Percentiles rank a stretch among this genome's conserved stretches.
phyloP scores from a whole-genome alignment of 2,329 filamentous ascomycete species.

The Pseudofabraea citricarpa region DNA sequence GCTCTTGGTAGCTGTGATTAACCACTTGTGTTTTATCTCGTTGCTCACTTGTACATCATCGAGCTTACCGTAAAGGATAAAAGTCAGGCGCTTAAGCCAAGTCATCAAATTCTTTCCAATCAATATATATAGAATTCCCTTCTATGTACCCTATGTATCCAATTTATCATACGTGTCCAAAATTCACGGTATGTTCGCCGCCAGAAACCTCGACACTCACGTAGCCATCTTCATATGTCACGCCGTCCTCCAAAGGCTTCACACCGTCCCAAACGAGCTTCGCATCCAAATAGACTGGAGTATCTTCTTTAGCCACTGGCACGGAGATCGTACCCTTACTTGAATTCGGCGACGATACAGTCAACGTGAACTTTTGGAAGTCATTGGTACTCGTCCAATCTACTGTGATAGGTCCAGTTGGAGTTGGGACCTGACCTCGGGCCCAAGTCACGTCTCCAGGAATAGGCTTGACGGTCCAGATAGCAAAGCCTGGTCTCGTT shows the following conservation, averaged over 20 bases:
- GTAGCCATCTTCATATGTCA: constrained; percentile 11
- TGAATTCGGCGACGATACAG: constrained; percentile 26
- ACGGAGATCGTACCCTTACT: constrained; percentile 18
- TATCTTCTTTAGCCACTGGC: constrained; percentile 10
- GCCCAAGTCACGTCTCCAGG: constrained; percentile 36
- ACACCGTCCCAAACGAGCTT: constrained; percentile 4
- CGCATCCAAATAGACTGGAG: constrained; percentile 14
- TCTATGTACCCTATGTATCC: neutral
- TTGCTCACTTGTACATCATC: too few species aligned
- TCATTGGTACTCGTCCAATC: constrained; percentile 29
- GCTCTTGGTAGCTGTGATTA: too few species aligned
- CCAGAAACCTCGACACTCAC: constrained; percentile 11
- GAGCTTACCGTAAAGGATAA: too few species aligned
- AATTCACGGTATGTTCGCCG: neutral
- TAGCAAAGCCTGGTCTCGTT: constrained; percentile 36
- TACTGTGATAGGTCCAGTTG: constrained; percentile 32
- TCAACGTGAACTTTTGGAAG: constrained; percentile 23
- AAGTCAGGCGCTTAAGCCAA: too few species aligned
- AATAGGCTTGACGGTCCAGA: constrained; percentile 36
- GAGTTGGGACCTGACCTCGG: constrained; percentile 37
- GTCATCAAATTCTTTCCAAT: too few species aligned
- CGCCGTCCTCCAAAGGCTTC: neutral
- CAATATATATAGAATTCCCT: too few species aligned
- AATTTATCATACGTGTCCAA: neutral
- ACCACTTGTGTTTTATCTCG: too few species aligned